Conservation (phyloP, 2,329 filamentous ascomycete species). For the Fusarium virguliforme region DNA sequence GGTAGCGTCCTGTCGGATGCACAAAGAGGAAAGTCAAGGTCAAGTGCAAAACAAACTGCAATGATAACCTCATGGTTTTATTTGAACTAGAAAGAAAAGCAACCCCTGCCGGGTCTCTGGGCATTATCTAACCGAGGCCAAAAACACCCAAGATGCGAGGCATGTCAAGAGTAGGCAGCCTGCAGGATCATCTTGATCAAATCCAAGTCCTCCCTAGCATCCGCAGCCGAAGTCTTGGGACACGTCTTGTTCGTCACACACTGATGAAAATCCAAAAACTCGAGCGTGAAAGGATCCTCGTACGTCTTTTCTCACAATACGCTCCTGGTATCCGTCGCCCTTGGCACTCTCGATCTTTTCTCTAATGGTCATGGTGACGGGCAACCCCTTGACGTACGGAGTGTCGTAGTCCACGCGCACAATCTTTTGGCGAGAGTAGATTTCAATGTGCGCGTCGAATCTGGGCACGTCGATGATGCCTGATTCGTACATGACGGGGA, state of each 20-base stretch:
- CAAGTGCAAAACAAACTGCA: too few species aligned
- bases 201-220: constrained; percentile 47
- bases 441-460: constrained; percentile 65
- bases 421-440: constrained; percentile 68
- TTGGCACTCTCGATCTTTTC: constrained; percentile 54
- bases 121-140: not conserved
- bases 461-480: constrained; percentile 67
- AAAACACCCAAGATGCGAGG: not conserved
- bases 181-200: constrained; percentile 36
- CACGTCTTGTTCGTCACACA: constrained; percentile 41
- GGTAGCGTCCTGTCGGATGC: too few species aligned
- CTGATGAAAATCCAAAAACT: constrained; percentile 52
- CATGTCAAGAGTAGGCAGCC: constrained; percentile 11
- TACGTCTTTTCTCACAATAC: constrained; percentile 59
- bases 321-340: constrained; percentile 50
- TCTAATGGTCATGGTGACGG: constrained; percentile 62
- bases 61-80: too few species aligned
- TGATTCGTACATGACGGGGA: constrained; percentile 69
- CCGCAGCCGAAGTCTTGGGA: constrained; percentile 53
- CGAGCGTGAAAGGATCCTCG: constrained; percentile 57
- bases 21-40: too few species aligned
- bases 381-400: constrained; percentile 68
- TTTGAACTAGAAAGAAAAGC: too few species aligned
- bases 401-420: constrained; percentile 69
- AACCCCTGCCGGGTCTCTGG: too few species aligned